Evolutionary conservation across 2,329 filamentous ascomycete genomes (phyloP), one percentile per base, ranked within the genome.

Genomic region (Cladosporium sp.): DNA sequence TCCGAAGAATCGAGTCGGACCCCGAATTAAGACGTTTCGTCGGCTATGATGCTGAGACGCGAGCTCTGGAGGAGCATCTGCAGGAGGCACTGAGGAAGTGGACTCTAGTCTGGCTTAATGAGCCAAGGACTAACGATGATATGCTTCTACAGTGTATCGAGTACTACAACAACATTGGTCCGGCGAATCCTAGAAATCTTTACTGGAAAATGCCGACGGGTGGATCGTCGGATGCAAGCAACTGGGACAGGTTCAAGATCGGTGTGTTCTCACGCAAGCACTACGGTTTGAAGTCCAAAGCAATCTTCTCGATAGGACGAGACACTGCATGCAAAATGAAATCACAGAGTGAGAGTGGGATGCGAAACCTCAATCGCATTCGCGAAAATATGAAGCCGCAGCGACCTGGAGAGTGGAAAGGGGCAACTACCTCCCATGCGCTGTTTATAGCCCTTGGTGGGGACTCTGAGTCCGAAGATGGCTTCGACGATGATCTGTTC

Each of bases 221-320:
- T 15, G 42, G 17, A 17, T 15, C 20, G 4, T 20, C n/a, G 1
- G 42, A 22, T 10, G 44, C 54, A 10, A 22, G 19, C 4, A 24
- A 9, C 4, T 56, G 36, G 32, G 22, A 32, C 20, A 48, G 49
- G 28, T 57, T 28, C 51, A 59, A 39, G 17, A 59, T 62, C 20
- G 24, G 50, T 20, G 50, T 56, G 15, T 59, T 63, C 3, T 20
- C 40, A 19, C 62, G 53, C 13, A 19, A 58, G 7, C 58, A 55
- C 28, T 19, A 58, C 8, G 19, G 9, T 3, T 28, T 54, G 47
- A 57, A 50, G 35, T 25, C 15, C n/a, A 57, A 35, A 35, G 35
- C 19, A n/a, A 52, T 42, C 24, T 37, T 39, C 35, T 34, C 19
- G 25, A 9, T 47, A 13, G 58, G 42, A 39, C 58, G 51, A 3